A percentile compares a stretch with the other conserved stretches of the same genome.
Evolutionary conservation across 768 basidiomycete species (phyloP).

Genomic region (Dendrothele bispora): DNA sequence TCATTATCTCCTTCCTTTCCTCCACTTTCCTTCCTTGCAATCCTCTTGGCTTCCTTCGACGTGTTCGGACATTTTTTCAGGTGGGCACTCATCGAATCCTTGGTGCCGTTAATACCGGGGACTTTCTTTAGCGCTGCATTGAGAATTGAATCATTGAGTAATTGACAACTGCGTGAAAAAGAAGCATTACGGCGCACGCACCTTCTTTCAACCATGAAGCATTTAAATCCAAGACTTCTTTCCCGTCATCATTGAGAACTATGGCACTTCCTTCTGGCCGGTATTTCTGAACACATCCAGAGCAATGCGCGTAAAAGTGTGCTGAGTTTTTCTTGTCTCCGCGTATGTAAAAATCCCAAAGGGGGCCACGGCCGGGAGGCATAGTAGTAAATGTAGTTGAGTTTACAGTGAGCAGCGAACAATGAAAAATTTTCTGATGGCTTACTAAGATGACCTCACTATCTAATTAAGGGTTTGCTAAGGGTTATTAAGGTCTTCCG

Average conservation of each 20-base stretch:
- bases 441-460: too few relatives aligned
- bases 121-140: not conserved
- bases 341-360: not conserved
- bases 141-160: not conserved
- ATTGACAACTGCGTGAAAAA: not conserved
- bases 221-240: constrained; percentile 4
- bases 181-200: too few relatives aligned
- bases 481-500: not conserved
- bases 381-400: not conserved
- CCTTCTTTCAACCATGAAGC: not conserved
- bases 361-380: not conserved
- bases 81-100: constrained; percentile 6
- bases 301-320: not conserved
- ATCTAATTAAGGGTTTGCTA: too few relatives aligned
- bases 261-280: not conserved
- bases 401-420: not conserved
- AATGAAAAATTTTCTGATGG: not conserved
- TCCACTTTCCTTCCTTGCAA: not conserved
- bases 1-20: not conserved
- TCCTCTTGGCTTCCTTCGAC: not conserved
- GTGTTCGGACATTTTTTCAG: not conserved
- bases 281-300: not conserved
- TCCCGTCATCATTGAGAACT: not conserved
- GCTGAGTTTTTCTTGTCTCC: not conserved
- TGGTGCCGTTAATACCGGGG: constrained; percentile 4